Conservation (phyloP, 2,329 filamentous ascomycete species). For the Colletotrichum salicis region DNA sequence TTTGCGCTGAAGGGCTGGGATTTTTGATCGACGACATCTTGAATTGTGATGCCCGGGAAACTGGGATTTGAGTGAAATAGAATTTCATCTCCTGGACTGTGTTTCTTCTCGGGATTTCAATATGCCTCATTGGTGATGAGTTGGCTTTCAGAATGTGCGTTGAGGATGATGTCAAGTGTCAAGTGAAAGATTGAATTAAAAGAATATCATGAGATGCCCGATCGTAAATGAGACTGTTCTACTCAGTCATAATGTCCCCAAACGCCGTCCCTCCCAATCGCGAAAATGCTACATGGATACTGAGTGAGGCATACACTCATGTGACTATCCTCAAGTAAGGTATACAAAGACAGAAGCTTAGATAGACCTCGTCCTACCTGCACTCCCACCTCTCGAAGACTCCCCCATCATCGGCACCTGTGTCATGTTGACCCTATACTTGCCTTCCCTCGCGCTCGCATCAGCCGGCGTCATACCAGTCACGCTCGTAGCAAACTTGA, state of each 20-base stretch:
- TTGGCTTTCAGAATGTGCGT: neutral
- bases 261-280: neutral
- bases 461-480: slow-evolving; percentile 33
- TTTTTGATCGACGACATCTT: neutral
- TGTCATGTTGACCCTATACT: slow-evolving; percentile 17
- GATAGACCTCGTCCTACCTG: neutral
- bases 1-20: neutral
- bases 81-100: neutral
- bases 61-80: neutral
- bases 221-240: neutral
- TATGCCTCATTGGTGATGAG: too few species aligned
- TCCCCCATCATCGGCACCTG: neutral
- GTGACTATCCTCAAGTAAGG: neutral
- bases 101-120: too few species aligned
- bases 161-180: too few species aligned
- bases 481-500: slow-evolving; percentile 34
- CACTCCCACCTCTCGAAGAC: neutral
- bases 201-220: neutral
- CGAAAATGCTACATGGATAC: neutral
- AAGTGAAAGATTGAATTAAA: neutral
- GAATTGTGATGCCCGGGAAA: neutral
- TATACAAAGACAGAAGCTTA: neutral
- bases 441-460: slow-evolving; percentile 17
- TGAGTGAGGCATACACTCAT: neutral
- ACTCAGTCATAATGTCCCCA: neutral